phyloP scores from a whole-genome alignment of 805 yeast species.

The Nakazawaea holstii region DNA sequence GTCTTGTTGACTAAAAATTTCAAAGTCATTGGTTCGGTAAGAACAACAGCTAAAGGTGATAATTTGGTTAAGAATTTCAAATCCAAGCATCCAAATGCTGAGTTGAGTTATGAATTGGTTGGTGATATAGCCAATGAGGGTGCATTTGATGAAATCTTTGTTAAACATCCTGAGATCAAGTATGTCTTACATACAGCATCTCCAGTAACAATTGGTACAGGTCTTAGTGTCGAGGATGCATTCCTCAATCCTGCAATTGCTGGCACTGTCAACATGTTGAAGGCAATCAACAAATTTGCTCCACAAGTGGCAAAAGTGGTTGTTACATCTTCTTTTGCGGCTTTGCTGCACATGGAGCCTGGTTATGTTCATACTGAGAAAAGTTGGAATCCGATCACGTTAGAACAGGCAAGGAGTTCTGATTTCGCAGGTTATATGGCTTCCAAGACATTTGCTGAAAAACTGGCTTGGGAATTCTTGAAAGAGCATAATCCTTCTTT shows the following conservation, averaged over 20 bases:
- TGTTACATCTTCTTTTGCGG: conserved; percentile 50
- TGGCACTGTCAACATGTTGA: conserved; percentile 46
- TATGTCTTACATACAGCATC: conserved; percentile 47
- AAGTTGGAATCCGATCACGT: conserved; percentile 32
- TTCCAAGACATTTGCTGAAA: conserved; percentile 52
- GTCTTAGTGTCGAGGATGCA: conserved; percentile 39
- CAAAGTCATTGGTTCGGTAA: conserved; percentile 46
- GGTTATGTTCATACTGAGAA: conserved; percentile 20
- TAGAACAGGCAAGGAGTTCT: conserved; percentile 16
- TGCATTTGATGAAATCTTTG: conserved; percentile 44
- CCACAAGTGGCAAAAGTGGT: conserved; percentile 43
- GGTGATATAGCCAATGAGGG: conserved; percentile 26
- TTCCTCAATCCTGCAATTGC: conserved; percentile 49
- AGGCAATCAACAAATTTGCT: conserved; percentile 34
- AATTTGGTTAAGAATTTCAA: conserved; percentile 11
- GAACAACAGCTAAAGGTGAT: conserved; percentile 24
- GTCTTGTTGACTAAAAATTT: conserved; percentile 34
- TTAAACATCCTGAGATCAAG: conserved; percentile 33
- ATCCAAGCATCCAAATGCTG: conserved; percentile 13
- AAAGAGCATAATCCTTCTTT: conserved; percentile 32
- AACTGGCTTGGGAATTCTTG: conserved; percentile 48
- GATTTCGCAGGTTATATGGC: conserved; percentile 23
- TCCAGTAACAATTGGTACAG: conserved; percentile 34
- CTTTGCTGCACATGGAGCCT: conserved; percentile 25
- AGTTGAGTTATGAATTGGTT: conserved; percentile 18